Evolutionary conservation across 2,329 filamentous ascomycete species (phyloP).

Genomic region (Talaromyces atroroseus): DNA sequence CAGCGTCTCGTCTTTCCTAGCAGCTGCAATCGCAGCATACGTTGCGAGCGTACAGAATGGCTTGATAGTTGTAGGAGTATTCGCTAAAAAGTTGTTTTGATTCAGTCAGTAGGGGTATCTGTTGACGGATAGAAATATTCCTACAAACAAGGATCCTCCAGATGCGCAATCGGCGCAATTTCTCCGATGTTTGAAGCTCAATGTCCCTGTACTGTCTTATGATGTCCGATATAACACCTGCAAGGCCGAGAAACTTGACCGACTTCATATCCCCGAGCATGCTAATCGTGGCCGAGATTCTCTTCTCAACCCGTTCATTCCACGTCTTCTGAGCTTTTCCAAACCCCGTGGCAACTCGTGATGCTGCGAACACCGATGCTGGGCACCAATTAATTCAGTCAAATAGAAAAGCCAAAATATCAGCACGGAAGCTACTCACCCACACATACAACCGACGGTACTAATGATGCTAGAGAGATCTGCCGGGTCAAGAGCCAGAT

Average conservation of each 20-base stretch:
- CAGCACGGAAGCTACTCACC: no score
- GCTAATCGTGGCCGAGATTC: slow-evolving; percentile 16
- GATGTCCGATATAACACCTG: slow-evolving; percentile 32
- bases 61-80: slow-evolving; percentile 36
- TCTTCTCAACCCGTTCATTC: slow-evolving; percentile 3
- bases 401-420: neutral
- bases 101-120: no score
- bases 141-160: slow-evolving; percentile 34
- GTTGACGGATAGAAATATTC: slow-evolving; percentile 1
- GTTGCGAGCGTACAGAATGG: slow-evolving; percentile 24
- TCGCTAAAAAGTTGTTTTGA: slow-evolving; percentile 20
- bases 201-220: slow-evolving; percentile 35
- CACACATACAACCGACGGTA: neutral
- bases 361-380: slow-evolving; percentile 5
- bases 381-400: neutral
- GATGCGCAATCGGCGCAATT: slow-evolving; percentile 31
- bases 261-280: slow-evolving; percentile 38
- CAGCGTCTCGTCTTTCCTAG: slow-evolving; percentile 13
- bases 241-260: slow-evolving; percentile 47
- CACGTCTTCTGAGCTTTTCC: slow-evolving; percentile 3
- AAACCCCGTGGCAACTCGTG: slow-evolving; percentile 2
- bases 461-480: neutral
- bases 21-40: slow-evolving; percentile 17
- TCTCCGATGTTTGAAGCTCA: slow-evolving; percentile 21
- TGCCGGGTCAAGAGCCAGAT: slow-evolving; percentile 30